Evolutionary conservation across 129 eudicot species (phyloP).

Genomic region (Saussurea involucrata): DNA sequence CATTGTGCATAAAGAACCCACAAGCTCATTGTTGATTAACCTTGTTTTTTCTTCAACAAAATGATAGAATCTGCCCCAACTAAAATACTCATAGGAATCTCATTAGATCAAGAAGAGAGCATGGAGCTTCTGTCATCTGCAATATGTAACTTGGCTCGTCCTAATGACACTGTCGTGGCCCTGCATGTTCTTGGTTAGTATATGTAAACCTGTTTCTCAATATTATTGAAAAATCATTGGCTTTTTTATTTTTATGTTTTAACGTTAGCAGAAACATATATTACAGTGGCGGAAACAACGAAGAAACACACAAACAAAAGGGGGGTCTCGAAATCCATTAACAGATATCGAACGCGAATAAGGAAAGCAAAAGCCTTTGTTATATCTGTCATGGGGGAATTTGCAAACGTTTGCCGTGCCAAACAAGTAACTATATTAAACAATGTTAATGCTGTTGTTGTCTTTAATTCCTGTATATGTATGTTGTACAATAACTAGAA

Average conservation of each 20-base stretch:
- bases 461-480: neutral
- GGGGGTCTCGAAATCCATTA: slow-evolving; percentile 23
- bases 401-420: slow-evolving; percentile 52
- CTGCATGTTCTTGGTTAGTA: slow-evolving; percentile 77
- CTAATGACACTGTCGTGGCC: slow-evolving; percentile 65
- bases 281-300: slow-evolving; percentile 30
- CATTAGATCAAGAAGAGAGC: slow-evolving; percentile 58
- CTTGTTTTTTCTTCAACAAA: neutral
- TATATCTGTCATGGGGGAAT: slow-evolving; percentile 73
- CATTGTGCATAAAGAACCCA: slow-evolving; percentile 24
- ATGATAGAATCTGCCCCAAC: slow-evolving; percentile 47
- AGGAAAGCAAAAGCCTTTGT: slow-evolving; percentile 79
- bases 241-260: neutral
- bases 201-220: neutral
- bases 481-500: neutral
- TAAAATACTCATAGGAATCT: slow-evolving; percentile 63
- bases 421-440: slow-evolving; percentile 39
- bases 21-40: neutral
- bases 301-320: slow-evolving; percentile 23
- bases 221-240: neutral
- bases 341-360: slow-evolving; percentile 45
- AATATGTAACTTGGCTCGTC: slow-evolving; percentile 52
- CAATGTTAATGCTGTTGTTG: neutral
- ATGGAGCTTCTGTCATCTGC: slow-evolving; percentile 69
- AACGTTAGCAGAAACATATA: neutral